These are phyloP conservation scores for Solanum chiquidenum DNA, from an alignment of 257 asterid species.

Conservation along the genomic window DNA sequence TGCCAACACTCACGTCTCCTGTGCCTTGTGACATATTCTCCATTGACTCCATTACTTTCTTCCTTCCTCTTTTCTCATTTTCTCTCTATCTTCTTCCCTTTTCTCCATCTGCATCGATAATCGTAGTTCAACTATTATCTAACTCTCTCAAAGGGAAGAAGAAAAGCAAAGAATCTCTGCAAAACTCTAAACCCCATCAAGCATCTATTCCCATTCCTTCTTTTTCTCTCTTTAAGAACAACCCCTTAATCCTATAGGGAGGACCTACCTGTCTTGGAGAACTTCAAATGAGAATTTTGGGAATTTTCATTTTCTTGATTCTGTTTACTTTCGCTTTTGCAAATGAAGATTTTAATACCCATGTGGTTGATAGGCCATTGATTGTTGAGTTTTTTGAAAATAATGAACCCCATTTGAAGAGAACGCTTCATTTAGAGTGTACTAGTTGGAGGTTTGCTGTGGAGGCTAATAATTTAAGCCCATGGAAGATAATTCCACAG, in stretches of 20 bases:
- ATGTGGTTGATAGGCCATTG: constrained; percentile 11
- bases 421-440: constrained; percentile 30
- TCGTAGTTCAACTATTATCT: background rate
- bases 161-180: background rate
- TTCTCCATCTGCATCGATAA: background rate
- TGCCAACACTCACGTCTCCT: background rate
- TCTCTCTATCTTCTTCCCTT: background rate
- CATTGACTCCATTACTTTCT: too few species aligned
- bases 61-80: background rate
- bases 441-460: constrained; percentile 76
- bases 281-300: constrained; percentile 19
- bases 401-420: constrained; percentile 13
- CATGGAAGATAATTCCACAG: constrained; percentile 58
- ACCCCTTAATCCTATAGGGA: background rate
- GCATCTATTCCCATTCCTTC: background rate
- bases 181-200: background rate
- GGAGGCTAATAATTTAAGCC: constrained; percentile 70
- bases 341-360: constrained; percentile 9
- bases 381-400: constrained; percentile 22
- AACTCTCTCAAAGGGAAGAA: background rate
- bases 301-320: constrained; percentile 14
- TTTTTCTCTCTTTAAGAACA: background rate
- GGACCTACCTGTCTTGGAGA: too few species aligned
- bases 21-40: background rate
- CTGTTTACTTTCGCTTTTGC: constrained; percentile 18